Base-by-base conservation (phyloP, 2,329 filamentous ascomycete species). In the Penicillium sp. region DNA sequence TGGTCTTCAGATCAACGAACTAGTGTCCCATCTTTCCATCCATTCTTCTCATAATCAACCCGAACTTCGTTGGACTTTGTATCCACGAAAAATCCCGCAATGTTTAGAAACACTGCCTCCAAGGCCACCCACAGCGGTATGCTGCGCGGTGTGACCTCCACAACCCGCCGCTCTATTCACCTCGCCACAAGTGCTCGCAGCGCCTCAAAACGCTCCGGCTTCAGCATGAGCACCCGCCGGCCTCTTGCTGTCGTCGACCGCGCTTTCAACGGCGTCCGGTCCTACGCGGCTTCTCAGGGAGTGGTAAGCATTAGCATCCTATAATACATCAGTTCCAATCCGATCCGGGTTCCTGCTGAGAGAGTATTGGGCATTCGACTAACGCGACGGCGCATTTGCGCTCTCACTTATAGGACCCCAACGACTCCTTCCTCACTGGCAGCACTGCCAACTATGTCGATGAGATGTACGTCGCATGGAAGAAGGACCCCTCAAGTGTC, bases 391-490 rank as follows among this genome's bases (percentile, higher is more conserved):
- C 58, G 51, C 57, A 58, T 57, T 56, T 57, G 56, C 53, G 53
- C 56, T 18, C 58, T 50, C 48, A 49, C 51, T 49, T 51, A 55
- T 64, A 85, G 83, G 91, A 96, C 73, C 85, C 92, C 62, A 96
- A 89, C 76, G 94, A 99, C 78, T 96, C 88, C 79, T 99, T 99
- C 83, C 84, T 99, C 58, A 90, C 92, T 60, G 94, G 94, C 64
- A 97, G 90, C 81, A 94, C 93, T 57, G 94, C 94, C 77, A 97
- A 96, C 81, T 99, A 99, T 80, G 91, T 99, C 73, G 94, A 99
- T 76, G 94, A 97, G 81, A 99, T 99, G 94, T 99, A 99, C 78
- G 81, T 97, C 80, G 87, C 92, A 73, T 99, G 94, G 94, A 96
- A 93, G 79, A 82, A 89, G 61, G 92, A 99, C 68, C 92, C 94